Base-by-base conservation (phyloP, 345 rosid species). In the Euphorbia peplus region DNA sequence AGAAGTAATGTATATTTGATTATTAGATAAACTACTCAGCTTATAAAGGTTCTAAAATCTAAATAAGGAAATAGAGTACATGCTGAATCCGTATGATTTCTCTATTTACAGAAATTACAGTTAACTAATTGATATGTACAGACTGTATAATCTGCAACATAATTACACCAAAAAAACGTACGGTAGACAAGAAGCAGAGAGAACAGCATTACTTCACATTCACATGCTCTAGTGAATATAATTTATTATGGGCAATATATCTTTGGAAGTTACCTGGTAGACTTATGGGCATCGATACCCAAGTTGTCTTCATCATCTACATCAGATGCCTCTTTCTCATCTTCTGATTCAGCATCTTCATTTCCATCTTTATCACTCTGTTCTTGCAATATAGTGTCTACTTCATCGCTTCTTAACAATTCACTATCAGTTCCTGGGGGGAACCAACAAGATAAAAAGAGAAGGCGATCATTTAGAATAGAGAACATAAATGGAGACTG, bases 301-400 rank as follows among this genome's bases (percentile, higher is more conserved):
- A 67, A 59, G 59, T 70, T 83, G 48, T 59, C 76, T 61, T 82
- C 90, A 68, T 81, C 79, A 55, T 86, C 87, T 14, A 82, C 15
- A 54, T 83, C 84, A 68, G 48, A 77, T 48, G 68, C 79, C 63
- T 76, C 79, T 14, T 44, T 60, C 61, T 80, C 85, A 63, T 81
- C 81, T 30, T 81, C 89, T 60, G 74, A 72, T 64, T 71, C 83
- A 66, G 52, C 70, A 77, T 73, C 73, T 66, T 72, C 80, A 70
- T 48, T 70, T 73, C 52, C 68, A 60, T 73, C 69, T 64, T n/a
- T 53, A 41, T 5, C 65, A 28, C 41, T 60, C 39, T 53, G 74
- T 30, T 71, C 81, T 55, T 61, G 75, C 66, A 60, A 25, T 41
- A 25, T 64, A 63, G 65, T 71, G 52, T 73, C 86, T 37, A 12